Conservation (phyloP, 768 basidiomycete genomes). For the Suillus clintonianus region DNA sequence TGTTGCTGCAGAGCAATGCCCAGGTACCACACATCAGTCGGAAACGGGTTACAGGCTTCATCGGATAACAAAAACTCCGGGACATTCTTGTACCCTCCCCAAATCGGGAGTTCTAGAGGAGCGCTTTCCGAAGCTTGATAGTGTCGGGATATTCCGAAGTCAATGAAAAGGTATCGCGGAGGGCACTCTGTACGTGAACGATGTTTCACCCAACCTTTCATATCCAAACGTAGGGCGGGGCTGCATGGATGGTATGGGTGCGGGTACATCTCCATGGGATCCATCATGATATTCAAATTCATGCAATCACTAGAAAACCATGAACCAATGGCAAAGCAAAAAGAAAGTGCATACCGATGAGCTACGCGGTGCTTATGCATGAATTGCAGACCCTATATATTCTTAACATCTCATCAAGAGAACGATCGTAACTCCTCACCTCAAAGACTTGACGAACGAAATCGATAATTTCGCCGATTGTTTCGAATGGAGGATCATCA, state of each 20-base stretch:
- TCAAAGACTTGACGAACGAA: slow-evolving; percentile 29
- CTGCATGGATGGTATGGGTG: slow-evolving; percentile 12
- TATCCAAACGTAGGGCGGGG: neutral
- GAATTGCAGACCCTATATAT: slow-evolving; percentile 12
- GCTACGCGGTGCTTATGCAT: slow-evolving; percentile 12
- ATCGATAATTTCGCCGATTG: slow-evolving; percentile 25
- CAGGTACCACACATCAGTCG: slow-evolving; percentile 16
- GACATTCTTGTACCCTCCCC: slow-evolving; percentile 22
- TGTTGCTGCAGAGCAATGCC: no score
- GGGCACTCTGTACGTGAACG: slow-evolving; percentile 25
- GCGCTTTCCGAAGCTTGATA: slow-evolving; percentile 14
- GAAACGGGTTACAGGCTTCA: slow-evolving; percentile 20
- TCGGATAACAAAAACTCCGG: slow-evolving; percentile 20
- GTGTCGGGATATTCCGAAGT: slow-evolving; percentile 27
- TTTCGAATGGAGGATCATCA: slow-evolving; percentile 21
- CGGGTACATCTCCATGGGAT: slow-evolving; percentile 14
- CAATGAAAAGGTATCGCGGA: slow-evolving; percentile 29
- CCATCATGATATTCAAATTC: slow-evolving; percentile 25
- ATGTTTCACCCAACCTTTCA: slow-evolving; percentile 11
- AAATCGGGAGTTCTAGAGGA: slow-evolving; percentile 14
- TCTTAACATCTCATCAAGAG: no score
- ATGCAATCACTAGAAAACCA: slow-evolving; percentile 23
- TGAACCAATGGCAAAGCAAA: no score
- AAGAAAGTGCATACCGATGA: slow-evolving; percentile 1
- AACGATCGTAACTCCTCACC: neutral